Conservation (phyloP, 805 yeast genomes). For the Clavispora santaluciae region DNA sequence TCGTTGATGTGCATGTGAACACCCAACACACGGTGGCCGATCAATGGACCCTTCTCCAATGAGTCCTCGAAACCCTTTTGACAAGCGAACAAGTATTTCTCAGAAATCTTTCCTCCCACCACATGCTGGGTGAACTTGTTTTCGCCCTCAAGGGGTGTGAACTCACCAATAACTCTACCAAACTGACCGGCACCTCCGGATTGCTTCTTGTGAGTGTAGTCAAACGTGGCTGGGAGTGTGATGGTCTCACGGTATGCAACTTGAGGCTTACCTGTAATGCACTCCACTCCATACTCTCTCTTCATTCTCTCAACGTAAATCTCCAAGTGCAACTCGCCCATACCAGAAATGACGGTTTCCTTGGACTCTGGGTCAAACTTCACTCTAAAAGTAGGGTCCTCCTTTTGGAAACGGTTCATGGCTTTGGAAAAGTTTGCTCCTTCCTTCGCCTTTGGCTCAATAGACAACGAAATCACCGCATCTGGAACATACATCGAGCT, state of each 20-base stretch:
- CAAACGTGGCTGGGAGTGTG: constrained; percentile 67
- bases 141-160: constrained; percentile 59
- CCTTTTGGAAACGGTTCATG: constrained; percentile 94
- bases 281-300: constrained; percentile 94
- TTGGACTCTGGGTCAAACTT: constrained; percentile 85
- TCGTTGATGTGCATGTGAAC: constrained; percentile 91
- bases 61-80: constrained; percentile 93
- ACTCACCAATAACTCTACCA: constrained; percentile 88
- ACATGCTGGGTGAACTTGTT: constrained; percentile 81
- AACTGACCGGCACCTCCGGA: constrained; percentile 99
- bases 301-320: constrained; percentile 97
- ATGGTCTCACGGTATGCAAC: constrained; percentile 97
- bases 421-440: constrained; percentile 90
- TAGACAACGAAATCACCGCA: constrained; percentile 92
- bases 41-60: constrained; percentile 91
- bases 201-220: constrained; percentile 95
- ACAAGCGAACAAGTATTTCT: constrained; percentile 90
- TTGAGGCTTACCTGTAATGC: constrained; percentile 95
- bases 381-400: constrained; percentile 97
- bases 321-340: constrained; percentile 97
- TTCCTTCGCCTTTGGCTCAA: constrained; percentile 84
- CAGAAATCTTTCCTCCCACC: constrained; percentile 96
- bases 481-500: constrained; percentile 98
- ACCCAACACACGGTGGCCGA: constrained; percentile 92
- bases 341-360: constrained; percentile 92